Evolutionary conservation across 23 red algal species (phyloP), one percentile per base, ranked within the genome.

Genomic region (Gracilaria vermiculophylla): DNA sequence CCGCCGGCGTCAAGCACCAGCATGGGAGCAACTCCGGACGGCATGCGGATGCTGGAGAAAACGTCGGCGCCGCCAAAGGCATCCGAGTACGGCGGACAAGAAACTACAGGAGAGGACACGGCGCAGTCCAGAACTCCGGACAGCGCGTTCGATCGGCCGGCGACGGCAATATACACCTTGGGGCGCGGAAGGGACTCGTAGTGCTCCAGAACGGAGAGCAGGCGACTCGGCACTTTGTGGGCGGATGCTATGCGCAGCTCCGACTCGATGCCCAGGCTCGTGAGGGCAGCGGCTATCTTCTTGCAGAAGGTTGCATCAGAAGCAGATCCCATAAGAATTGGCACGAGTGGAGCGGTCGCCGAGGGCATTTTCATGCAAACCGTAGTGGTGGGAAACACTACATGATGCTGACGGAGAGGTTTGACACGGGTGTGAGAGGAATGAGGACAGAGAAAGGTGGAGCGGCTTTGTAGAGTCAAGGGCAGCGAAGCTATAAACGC

Each of bases 251-350:
- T 79, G 77, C 89, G 92, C 31, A 99, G 76, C 47, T 95, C 92
- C 8, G 97, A 76, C 21, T 93, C 69, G 54, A 99, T 93, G 60
- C 97, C 97, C 8, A 95, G 74, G 51, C 53, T 50, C 41, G 74
- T 64, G 53, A 91, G 83, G 31, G 93, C 97, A 47, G 53, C 70
- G 15, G 97, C 97, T 47, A 99, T 99, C 71, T 95, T 94, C 27
- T 86, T 53, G 78, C 97, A 99, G 77, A 87, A 91, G 8, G 81
- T 51, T 43, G 88, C 45, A 57, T 99, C 97, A 5, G 92, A 91
- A 49, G 71, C 85, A 32, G 97, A 99, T 32, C 97, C 97, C 97
- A 99, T 99, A 36, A 99, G 90, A 56, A 99, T 95, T 51, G 93
- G 92, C 20, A 95, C 93, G 40, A 99, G 56, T 41, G 97, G 97